Base-by-base conservation (phyloP, 1,139 yeast species). In the Kodamaea anthophila region DNA sequence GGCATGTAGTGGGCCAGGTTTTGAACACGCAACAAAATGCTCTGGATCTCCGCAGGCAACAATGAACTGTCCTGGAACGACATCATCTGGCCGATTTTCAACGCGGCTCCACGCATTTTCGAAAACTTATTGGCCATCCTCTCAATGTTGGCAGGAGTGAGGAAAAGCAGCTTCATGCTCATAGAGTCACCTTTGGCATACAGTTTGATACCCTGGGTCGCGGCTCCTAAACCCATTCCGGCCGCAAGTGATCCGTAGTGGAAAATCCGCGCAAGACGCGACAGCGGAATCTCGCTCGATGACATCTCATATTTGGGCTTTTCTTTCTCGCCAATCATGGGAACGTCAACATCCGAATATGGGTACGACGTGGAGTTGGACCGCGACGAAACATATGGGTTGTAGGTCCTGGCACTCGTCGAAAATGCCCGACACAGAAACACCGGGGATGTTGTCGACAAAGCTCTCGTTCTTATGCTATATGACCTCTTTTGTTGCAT, bases 1-100 rank as follows among this genome's bases (percentile, higher is more conserved):
- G 98, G 98, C 97, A 91, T 91, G 59, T 85, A 91, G 55, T 91
- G 88, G 9, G 98, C 98, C 42, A 81, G 77, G 53, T 88, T 88
- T 55, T 93, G 99, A 2, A 91, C 96, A 23, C 88, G 64, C 34
- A 85, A 63, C 43, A 91, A 61, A 25, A 91, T 77, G 43, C 77
- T 74, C 44, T 87, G 94, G 37, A 91, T 72, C 49, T 88, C 96
- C 20, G 72, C 70, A 1, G 98, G 97, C 26, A 91, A 61, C 18
- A 91, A 75, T 21, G 84, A 70, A 35, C 83, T 75, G 54, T 84
- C 98, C 56, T 91, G 98, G 54, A 91, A 88, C 3, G 96, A 85
- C 54, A 93, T 63, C 80, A 91, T 75, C 58, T 91, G 99, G 10
- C 98, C 99, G 32, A 91, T 73, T 51, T 91, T 91, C 47, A 91